Percentiles rank a stretch among this genome's conserved stretches.
Conservation (phyloP, 2,329 filamentous ascomycete genomes). For the Fusarium torulosum region DNA sequence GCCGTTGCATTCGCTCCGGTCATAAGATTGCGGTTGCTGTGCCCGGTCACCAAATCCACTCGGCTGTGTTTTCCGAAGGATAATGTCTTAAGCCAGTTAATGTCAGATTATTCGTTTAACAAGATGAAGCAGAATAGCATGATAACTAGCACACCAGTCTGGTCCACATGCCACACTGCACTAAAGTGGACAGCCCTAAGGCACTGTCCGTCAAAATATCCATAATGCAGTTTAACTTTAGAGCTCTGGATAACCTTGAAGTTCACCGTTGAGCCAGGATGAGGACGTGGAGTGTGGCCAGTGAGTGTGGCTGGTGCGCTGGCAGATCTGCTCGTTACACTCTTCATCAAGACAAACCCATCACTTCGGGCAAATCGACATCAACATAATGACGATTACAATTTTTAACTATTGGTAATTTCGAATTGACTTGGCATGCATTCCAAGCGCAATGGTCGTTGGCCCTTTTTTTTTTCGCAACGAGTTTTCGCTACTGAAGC, state of each 20-base stretch:
- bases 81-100: background rate
- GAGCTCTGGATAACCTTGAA: constrained; percentile 18
- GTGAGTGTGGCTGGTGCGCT: constrained; percentile 4
- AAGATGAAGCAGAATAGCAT: background rate
- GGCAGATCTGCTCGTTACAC: background rate
- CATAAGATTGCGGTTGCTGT: no score
- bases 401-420: background rate
- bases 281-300: background rate
- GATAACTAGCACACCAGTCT: background rate
- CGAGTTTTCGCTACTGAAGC: background rate
- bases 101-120: background rate
- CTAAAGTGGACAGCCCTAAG: background rate
- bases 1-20: background rate
- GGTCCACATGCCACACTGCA: background rate
- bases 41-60: no score
- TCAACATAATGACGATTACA: background rate
- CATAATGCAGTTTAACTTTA: constrained; percentile 13
- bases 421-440: background rate
- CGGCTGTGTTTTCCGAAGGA: no score
- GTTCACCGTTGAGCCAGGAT: background rate
- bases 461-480: background rate
- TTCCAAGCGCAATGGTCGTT: background rate
- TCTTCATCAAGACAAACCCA: no score
- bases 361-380: no score
- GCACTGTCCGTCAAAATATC: no score